phyloP scores from a whole-genome alignment of 768 basidiomycete genomes.

The Tulasnella sp. region DNA sequence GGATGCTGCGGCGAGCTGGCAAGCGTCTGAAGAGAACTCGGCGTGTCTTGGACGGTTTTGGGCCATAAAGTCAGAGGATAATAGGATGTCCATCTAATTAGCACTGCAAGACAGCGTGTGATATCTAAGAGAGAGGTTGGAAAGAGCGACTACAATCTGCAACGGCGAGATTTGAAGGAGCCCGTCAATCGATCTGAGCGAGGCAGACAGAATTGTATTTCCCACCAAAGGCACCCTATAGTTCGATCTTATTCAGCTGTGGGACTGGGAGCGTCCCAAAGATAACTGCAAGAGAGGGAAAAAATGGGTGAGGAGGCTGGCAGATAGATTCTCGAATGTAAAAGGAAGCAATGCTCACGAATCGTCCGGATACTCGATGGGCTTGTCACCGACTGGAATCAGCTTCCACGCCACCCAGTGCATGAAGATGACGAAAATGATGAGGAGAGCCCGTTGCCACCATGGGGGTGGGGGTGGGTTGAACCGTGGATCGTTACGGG shows the following conservation, averaged over 20 bases:
- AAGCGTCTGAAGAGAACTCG: too few relatives aligned
- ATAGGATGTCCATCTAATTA: constrained; percentile 1
- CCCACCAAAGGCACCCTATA: background rate
- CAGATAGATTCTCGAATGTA: background rate
- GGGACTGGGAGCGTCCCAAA: background rate
- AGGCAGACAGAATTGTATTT: background rate
- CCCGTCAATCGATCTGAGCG: background rate
- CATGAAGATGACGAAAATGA: constrained; percentile 19
- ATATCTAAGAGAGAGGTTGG: background rate
- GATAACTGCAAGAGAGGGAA: background rate
- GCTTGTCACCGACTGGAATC: constrained; percentile 15
- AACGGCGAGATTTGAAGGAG: background rate
- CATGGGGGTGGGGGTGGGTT: constrained; percentile 20
- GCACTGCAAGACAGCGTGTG: background rate
- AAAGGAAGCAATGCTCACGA: constrained; percentile 1
- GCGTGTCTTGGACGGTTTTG: background rate
- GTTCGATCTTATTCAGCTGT: background rate
- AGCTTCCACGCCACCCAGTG: constrained; percentile 14
- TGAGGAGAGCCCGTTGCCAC: constrained; percentile 20
- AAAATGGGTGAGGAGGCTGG: background rate
- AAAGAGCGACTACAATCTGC: background rate
- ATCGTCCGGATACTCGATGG: constrained; percentile 8
- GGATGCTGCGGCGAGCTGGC: too few relatives aligned
- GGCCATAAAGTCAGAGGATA: background rate
- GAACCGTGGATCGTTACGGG: constrained; percentile 18